A percentile compares a stretch with the other conserved stretches of the same genome.
Evolutionary conservation across 108 stramenopile genomes (phyloP).

Genomic region (Nitzschia putrida): DNA sequence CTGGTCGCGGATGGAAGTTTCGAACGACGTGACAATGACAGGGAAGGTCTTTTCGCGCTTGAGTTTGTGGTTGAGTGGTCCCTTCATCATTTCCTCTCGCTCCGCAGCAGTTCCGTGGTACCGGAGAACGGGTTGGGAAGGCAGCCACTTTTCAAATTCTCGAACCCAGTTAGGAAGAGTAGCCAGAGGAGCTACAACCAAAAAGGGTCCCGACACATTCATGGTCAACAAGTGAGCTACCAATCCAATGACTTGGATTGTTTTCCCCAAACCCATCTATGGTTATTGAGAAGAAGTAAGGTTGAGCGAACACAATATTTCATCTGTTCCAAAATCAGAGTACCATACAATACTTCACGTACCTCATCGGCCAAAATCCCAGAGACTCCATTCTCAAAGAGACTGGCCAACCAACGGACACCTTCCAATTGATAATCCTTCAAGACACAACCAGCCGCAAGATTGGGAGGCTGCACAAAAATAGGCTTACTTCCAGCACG

Average conservation of each 20-base stretch:
- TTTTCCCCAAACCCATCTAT: constrained; percentile 59
- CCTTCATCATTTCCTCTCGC: constrained; percentile 74
- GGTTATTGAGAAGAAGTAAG: constrained; percentile 15
- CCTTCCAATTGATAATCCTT: constrained; percentile 90
- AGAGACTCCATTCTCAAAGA: constrained; percentile 96
- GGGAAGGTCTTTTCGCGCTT: constrained; percentile 76
- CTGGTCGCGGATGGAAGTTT: constrained; percentile 89
- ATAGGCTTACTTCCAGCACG: constrained; percentile 59
- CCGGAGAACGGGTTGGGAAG: constrained; percentile 78
- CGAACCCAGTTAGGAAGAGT: constrained; percentile 98
- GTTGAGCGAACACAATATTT: background rate
- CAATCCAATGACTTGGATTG: constrained; percentile 93
- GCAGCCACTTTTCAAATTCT: constrained; percentile 97
- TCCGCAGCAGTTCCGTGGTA: constrained; percentile 93
- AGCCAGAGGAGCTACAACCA: constrained; percentile 95
- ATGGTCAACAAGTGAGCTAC: constrained; percentile 91
- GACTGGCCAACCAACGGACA: constrained; percentile 93
- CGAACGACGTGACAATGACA: constrained; percentile 93
- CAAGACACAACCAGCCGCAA: constrained; percentile 68
- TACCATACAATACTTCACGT: constrained; percentile 32
- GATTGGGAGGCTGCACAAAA: constrained; percentile 82
- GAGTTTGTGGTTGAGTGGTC: constrained; percentile 64
- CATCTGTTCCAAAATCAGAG: background rate
- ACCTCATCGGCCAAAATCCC: constrained; percentile 99
- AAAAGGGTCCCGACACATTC: constrained; percentile 88